phyloP scores from a whole-genome alignment of 2,329 filamentous ascomycete genomes.

The Fusarium robinianum region DNA sequence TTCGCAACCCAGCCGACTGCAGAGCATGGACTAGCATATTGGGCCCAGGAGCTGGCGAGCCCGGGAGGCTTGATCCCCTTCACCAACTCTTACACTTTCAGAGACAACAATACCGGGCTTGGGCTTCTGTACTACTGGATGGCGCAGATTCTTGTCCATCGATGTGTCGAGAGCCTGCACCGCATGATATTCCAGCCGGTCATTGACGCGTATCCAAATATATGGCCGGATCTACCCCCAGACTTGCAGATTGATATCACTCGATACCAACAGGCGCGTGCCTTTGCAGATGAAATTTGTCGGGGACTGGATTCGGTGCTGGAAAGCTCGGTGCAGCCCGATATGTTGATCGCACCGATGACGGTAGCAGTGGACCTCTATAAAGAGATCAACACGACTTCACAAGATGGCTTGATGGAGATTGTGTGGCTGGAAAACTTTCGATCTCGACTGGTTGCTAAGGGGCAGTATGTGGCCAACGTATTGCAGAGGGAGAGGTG shows the following conservation, averaged over 20 bases:
- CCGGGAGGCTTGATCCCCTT: conserved; percentile 48
- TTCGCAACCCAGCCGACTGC: conserved; percentile 36
- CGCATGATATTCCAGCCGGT: conserved; percentile 50
- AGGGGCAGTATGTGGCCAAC: conserved; percentile 48
- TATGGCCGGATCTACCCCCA: conserved; percentile 46
- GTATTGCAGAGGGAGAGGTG: conserved; percentile 47
- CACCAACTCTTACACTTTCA: conserved; percentile 50
- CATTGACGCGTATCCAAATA: conserved; percentile 45
- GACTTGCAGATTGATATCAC: conserved; percentile 48
- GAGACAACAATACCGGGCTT: conserved; percentile 49
- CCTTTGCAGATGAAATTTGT: conserved; percentile 55
- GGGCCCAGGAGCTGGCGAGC: conserved; percentile 43
- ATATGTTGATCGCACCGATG: conserved; percentile 51
- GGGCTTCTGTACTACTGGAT: conserved; percentile 60
- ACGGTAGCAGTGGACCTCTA: conserved; percentile 50
- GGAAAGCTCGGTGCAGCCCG: conserved; percentile 50
- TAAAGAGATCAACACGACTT: conserved; percentile 43
- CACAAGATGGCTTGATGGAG: conserved; percentile 50
- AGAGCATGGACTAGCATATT: conserved; percentile 45
- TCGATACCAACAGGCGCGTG: conserved; percentile 50
- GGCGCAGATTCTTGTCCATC: conserved; percentile 53
- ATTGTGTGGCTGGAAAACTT: conserved; percentile 55
- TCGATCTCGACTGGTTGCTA: conserved; percentile 43
- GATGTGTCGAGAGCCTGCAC: conserved; percentile 53
- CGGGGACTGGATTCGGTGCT: conserved; percentile 55